Base-by-base conservation (phyloP, 345 rosid species). In the Camelina laxa region DNA sequence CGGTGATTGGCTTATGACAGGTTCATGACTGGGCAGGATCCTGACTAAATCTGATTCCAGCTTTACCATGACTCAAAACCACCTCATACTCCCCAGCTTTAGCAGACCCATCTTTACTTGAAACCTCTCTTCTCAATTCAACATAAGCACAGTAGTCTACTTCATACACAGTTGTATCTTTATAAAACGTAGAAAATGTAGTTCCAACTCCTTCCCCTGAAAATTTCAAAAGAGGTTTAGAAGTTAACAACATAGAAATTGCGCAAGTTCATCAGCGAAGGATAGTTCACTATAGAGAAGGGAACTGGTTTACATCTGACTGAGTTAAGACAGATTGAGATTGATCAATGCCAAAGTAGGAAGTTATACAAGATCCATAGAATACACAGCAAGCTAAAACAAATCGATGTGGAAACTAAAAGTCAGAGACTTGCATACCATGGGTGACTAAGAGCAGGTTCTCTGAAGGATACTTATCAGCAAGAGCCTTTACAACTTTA, bases 121-220 rank as follows among this genome's bases (percentile, higher is more conserved):
- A 60, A 12, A 84, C 63, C 33, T 74, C 69, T 76, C 98, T 86
- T 69, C 84, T 84, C 65, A 94, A 70, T 21, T 82, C 77, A 6
- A 88, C 76, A 81, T 82, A 89, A 15, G 87, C 97, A 82, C 97
- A 95, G 21, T 89, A 90, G 10, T 87, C 90, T 38, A 88, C 99
- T 57, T 83, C 88, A 19, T 73, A 69, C 2, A 92, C 97, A 0
- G 70, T 82, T 2, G 60, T 47, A 15, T 82, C 88, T 75, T 81
- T 79, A 81, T 78, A 62, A 58, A 85, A 87, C 5, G 86, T 84
- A 6, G 91, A 87, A 53, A 92, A 82, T 0, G 91, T 81, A 39
- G 87, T 85, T 19, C 91, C 92, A n/a, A 92, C 97, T 72, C 90
- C 97, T 84, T 92, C 97, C 73, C 97, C 97, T 92, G 85, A 64